Evolutionary conservation across 345 rosid genomes (phyloP), one percentile per base, ranked within the genome.

Genomic region (Zanthoxylum bungeanum): DNA sequence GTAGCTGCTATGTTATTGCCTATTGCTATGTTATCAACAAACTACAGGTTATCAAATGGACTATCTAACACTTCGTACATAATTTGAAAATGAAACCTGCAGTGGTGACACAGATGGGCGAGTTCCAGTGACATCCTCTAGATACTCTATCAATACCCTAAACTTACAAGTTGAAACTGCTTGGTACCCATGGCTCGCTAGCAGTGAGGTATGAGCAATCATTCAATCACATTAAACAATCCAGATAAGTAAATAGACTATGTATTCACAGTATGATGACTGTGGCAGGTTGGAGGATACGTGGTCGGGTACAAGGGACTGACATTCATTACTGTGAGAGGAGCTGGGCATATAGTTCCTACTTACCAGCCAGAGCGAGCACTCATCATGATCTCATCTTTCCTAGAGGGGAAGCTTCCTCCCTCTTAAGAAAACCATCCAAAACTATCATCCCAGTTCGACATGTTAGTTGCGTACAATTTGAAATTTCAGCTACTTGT

Each of bases 271-370:
- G 56, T 19, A 24, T 51, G 16, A 31, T 21, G 58, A 51, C 33
- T 69, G 42, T 64, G 6, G 50, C 73, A 85, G 91, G 75, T 83
- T 58, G 91, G 84, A 63, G 88, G 91, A 46, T 87, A 85, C 69
- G 82, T 61, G 4, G 82, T 60, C n/a, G 82, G 60, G 33, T 83
- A 83, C 56, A 40, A 81, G 46, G 85, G 80, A 36, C 4, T 85
- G 64, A 67, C 69, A 39, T 71, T 87, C 9, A 16, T 51, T 6
- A 80, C 89, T 0, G 84, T 85, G 2, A 70, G 87, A 64, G 87
- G 81, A 27, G 70, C 89, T 2, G 89, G 89, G 11, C 86, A 87
- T 73, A 3, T 8, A 0, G 89, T 85, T 74, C 89, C 87, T n/a
- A 83, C 82, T 72, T 75, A 76, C 76, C 78, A 87, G 44, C 89